These are phyloP conservation scores for Keithomyces neogunnii DNA, from an alignment of 2,329 filamentous ascomycete species.

Conservation along the genomic window DNA sequence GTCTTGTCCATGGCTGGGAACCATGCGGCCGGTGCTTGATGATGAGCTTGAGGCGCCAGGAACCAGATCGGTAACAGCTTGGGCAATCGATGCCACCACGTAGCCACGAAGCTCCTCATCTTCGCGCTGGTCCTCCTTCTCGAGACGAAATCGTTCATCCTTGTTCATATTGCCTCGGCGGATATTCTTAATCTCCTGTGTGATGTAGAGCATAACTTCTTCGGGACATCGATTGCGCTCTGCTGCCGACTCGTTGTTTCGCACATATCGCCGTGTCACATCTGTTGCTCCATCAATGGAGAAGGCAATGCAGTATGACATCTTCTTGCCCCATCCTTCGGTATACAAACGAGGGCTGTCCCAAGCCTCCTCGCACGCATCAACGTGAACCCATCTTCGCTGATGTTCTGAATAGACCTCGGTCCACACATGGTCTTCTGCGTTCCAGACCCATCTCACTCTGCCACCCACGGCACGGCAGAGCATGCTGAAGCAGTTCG, in stretches of 20 bases:
- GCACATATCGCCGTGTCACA: slow-evolving; percentile 59
- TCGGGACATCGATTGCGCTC: slow-evolving; percentile 76
- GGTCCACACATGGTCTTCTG: slow-evolving; percentile 95
- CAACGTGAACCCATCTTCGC: slow-evolving; percentile 92
- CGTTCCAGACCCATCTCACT: slow-evolving; percentile 97
- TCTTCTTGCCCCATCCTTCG: slow-evolving; percentile 92
- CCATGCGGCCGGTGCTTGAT: slow-evolving; percentile 8
- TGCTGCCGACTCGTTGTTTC: slow-evolving; percentile 63
- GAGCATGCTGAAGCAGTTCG: slow-evolving; percentile 97
- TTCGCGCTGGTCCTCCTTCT: slow-evolving; percentile 72
- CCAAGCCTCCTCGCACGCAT: slow-evolving; percentile 90
- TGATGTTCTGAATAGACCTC: slow-evolving; percentile 94
- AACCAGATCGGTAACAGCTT: slow-evolving; percentile 61
- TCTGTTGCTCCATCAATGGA: slow-evolving; percentile 75
- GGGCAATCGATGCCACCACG: slow-evolving; percentile 64
- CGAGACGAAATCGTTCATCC: slow-evolving; percentile 70
- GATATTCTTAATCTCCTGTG: slow-evolving; percentile 81
- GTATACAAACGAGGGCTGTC: slow-evolving; percentile 88
- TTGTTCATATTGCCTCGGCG: slow-evolving; percentile 79
- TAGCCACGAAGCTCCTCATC: slow-evolving; percentile 67
- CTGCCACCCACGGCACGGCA: slow-evolving; percentile 86
- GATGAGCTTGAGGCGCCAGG: slow-evolving; percentile 33
- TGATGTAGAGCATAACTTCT: slow-evolving; percentile 82
- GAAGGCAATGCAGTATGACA: slow-evolving; percentile 96
- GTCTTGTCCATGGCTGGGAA: slow-evolving; percentile 32